These are phyloP conservation scores for Phytophthora lateralis DNA, from an alignment of 352 stramenopile genomes.

Conservation along the genomic window DNA sequence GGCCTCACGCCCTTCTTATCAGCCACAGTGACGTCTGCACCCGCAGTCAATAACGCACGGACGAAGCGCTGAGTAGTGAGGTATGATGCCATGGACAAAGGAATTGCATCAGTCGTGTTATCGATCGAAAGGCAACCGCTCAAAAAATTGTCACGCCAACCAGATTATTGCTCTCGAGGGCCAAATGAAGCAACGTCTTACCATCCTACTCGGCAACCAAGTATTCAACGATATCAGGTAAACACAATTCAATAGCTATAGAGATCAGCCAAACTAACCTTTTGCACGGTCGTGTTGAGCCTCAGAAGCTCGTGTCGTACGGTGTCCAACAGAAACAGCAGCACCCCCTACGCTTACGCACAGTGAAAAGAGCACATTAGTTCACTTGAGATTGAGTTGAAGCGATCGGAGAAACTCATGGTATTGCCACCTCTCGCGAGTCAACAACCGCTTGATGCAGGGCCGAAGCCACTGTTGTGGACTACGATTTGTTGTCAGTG, in stretches of 20 bases:
- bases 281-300: conserved; percentile 32
- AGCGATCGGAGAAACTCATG: not conserved
- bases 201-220: conserved; percentile 15
- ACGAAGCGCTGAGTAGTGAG: conserved; percentile 26
- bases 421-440: conserved; percentile 22
- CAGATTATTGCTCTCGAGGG: conserved; percentile 26
- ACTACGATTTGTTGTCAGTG: conserved; percentile 1
- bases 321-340: conserved; percentile 26
- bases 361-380: not conserved
- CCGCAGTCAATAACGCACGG: conserved; percentile 31
- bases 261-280: conserved; percentile 4
- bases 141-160: not conserved
- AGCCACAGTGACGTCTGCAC: conserved; percentile 26
- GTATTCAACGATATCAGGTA: not conserved
- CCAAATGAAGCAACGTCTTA: conserved; percentile 32
- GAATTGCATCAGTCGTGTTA: not conserved
- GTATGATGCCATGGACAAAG: not conserved
- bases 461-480: conserved; percentile 27
- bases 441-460: conserved; percentile 36
- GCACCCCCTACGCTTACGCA: conserved; percentile 4
- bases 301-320: conserved; percentile 14
- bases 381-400: not conserved
- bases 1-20: conserved; percentile 44
- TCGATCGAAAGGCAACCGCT: too few relatives aligned
- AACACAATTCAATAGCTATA: not conserved